Percentiles rank a stretch among this genome's conserved stretches.
Evolutionary conservation across 805 yeast genomes (phyloP).

Genomic region (Candida coquimbonensis): DNA sequence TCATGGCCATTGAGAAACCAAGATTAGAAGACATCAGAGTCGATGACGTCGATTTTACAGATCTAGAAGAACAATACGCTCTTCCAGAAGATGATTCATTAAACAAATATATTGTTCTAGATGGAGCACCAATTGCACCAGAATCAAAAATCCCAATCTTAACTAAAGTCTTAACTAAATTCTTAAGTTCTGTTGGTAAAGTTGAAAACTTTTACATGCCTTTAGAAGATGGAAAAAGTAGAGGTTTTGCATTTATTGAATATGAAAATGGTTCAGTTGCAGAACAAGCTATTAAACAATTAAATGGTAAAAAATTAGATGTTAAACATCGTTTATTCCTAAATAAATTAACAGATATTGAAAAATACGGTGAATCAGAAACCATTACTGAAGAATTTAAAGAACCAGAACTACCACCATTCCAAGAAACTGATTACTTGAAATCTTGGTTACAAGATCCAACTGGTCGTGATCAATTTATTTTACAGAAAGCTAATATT

Average conservation of each 20-base stretch:
- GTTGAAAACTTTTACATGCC: conserved; percentile 81
- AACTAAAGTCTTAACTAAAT: conserved; percentile 76
- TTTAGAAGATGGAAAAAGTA: conserved; percentile 66
- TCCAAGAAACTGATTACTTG: conserved; percentile 72
- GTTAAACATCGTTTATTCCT: conserved; percentile 84
- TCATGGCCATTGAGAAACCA: conserved; percentile 26
- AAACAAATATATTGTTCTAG: conserved; percentile 78
- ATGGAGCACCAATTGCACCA: conserved; percentile 95
- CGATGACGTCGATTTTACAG: conserved; percentile 74
- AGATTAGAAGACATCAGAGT: conserved; percentile 41
- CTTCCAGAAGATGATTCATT: conserved; percentile 55
- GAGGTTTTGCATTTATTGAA: conserved; percentile 84
- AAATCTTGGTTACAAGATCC: conserved; percentile 88
- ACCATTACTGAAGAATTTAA: conserved; percentile 52
- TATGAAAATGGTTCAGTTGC: conserved; percentile 63
- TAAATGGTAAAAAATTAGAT: conserved; percentile 88
- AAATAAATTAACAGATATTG: conserved; percentile 77
- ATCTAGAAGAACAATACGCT: conserved; percentile 70
- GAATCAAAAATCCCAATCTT: conserved; percentile 79
- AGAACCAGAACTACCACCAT: conserved; percentile 70
- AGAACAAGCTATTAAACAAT: conserved; percentile 67
- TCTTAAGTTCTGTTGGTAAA: conserved; percentile 71
- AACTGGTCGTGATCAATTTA: conserved; percentile 84
- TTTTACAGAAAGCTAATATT: conserved; percentile 68
- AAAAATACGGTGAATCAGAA: conserved; percentile 63